These are phyloP conservation scores for Fusarium setosum DNA, from an alignment of 2,329 filamentous ascomycete species.

Conservation along the genomic window DNA sequence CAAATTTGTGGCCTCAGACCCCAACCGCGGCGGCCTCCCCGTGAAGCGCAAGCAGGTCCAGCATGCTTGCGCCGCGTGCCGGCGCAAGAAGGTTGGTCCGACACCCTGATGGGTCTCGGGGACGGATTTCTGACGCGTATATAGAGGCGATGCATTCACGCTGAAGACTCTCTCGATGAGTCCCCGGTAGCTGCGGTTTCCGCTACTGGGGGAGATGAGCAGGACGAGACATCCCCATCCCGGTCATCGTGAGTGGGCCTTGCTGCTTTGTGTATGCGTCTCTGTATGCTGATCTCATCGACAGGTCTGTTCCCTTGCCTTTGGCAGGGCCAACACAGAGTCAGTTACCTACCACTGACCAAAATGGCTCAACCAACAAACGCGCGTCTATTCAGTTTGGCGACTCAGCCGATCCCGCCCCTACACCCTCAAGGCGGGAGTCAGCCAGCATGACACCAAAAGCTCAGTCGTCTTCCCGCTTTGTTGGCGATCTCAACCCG, in stretches of 20 bases:
- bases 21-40: constrained; percentile 60
- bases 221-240: constrained; percentile 41
- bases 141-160: constrained; percentile 59
- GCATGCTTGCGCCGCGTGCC: constrained; percentile 67
- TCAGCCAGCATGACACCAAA: constrained; percentile 35
- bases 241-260: constrained; percentile 46
- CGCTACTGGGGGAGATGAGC: constrained; percentile 34
- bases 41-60: constrained; percentile 70
- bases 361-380: constrained; percentile 13
- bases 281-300: constrained; percentile 3
- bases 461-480: constrained; percentile 54
- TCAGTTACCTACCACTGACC: constrained; percentile 10
- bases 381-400: constrained; percentile 22
- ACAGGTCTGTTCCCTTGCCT: constrained; percentile 23
- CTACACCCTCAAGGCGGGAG: constrained; percentile 18
- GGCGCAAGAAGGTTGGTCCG: constrained; percentile 62
- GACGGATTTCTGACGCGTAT: background rate
- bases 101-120: background rate
- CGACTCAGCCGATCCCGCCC: constrained; percentile 4
- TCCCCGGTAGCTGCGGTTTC: constrained; percentile 10
- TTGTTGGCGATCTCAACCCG: constrained; percentile 69
- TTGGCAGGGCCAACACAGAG: constrained; percentile 9
- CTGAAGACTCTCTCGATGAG: constrained; percentile 49
- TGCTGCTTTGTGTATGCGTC: background rate
- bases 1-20: constrained; percentile 68